These are phyloP conservation scores for Populus tomentosa DNA, from an alignment of 441 rosid species.

Conservation along the genomic window DNA sequence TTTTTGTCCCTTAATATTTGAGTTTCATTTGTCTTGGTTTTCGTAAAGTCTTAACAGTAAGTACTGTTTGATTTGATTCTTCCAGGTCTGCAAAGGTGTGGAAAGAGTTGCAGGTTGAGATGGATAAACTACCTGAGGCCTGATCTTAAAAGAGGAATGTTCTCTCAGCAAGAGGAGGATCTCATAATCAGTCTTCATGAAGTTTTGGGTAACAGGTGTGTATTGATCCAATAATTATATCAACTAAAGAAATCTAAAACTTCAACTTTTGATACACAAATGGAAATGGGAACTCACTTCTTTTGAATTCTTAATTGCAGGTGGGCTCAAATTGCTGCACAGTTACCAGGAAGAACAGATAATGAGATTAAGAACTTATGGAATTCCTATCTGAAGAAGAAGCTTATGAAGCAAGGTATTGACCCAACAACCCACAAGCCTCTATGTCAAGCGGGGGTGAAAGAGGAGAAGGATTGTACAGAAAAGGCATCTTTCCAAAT, in stretches of 20 bases:
- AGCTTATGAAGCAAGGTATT: conserved; percentile 62
- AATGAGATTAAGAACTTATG: conserved; percentile 73
- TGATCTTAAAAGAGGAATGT: conserved; percentile 73
- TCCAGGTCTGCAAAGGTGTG: conserved; percentile 73
- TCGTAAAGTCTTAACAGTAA: not conserved
- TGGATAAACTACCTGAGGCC: conserved; percentile 71
- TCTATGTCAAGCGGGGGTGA: conserved; percentile 24
- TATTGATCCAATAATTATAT: not conserved
- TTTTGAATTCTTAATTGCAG: conserved; percentile 19
- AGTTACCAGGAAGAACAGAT: conserved; percentile 71
- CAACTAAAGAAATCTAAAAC: not conserved
- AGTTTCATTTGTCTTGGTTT: not conserved
- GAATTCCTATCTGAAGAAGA: conserved; percentile 71
- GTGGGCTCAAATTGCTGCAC: conserved; percentile 76
- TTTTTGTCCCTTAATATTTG: not conserved
- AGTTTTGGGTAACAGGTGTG: conserved; percentile 59
- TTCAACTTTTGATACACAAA: not conserved
- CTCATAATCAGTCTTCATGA: conserved; percentile 54
- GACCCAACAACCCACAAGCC: conserved; percentile 64
- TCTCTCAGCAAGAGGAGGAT: conserved; percentile 65
- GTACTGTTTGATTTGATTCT: not conserved
- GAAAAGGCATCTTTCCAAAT: conserved; percentile 17
- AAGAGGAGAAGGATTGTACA: conserved; percentile 21
- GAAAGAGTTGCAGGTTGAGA: conserved; percentile 65
- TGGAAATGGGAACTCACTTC: conserved; percentile 1